A percentile compares a stretch with the other conserved stretches of the same genome.
These are phyloP conservation scores for Alternaria triticina DNA, from an alignment of 2,329 filamentous ascomycete species.

Conservation along the genomic window DNA sequence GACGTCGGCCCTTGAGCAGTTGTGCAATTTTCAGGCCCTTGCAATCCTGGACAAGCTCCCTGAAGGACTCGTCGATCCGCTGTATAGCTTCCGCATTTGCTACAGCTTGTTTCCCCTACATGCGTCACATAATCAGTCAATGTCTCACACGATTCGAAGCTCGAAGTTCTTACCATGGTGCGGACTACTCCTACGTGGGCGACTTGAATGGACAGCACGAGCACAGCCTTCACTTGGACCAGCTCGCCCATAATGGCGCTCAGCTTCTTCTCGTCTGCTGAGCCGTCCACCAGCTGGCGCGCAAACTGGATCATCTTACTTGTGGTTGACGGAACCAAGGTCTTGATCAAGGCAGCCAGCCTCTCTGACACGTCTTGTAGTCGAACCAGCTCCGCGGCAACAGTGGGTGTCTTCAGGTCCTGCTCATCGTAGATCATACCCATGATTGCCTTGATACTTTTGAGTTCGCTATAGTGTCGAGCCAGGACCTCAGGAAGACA, in stretches of 20 bases:
- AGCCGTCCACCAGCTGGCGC: constrained; percentile 20
- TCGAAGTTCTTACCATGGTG: not conserved
- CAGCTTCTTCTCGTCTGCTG: constrained; percentile 23
- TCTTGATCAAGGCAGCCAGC: not conserved
- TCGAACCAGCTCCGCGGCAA: not conserved
- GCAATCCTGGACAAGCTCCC: not conserved
- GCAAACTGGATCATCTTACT: constrained; percentile 14
- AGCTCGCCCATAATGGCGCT: constrained; percentile 22
- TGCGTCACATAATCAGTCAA: not conserved
- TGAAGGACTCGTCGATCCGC: constrained; percentile 15
- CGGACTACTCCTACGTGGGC: constrained; percentile 24
- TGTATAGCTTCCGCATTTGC: constrained; percentile 19
- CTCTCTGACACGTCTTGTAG: not conserved
- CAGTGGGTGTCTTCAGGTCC: not conserved
- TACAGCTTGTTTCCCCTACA: constrained; percentile 10
- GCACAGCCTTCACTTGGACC: constrained; percentile 16
- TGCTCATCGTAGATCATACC: not conserved
- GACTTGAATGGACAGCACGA: constrained; percentile 22
- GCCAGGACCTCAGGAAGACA: not conserved
- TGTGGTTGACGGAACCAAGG: constrained; percentile 11
- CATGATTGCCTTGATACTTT: not conserved
- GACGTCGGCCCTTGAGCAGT: not conserved
- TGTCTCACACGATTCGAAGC: not conserved
- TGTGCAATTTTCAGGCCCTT: not conserved
- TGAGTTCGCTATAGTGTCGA: not conserved